Percentiles rank a stretch among this genome's conserved stretches.
Evolutionary conservation across 345 rosid species (phyloP).

Genomic region (Populus pruinosa): DNA sequence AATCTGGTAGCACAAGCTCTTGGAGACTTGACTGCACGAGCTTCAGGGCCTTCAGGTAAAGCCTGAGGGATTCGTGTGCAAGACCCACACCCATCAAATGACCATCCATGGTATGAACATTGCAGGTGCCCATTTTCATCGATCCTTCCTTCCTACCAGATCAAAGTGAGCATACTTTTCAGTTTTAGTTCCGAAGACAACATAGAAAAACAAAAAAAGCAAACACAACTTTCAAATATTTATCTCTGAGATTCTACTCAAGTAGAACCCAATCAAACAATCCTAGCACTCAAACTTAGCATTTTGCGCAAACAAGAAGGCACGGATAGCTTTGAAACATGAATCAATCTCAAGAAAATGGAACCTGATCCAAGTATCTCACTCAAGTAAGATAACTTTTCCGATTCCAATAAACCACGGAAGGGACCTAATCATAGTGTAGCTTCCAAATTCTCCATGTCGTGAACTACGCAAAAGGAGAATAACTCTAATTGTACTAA

Average conservation of each 20-base stretch:
- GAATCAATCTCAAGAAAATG: not conserved
- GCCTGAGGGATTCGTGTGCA: slow-evolving; percentile 93
- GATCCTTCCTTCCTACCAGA: slow-evolving; percentile 77
- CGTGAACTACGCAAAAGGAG: not conserved
- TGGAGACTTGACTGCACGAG: slow-evolving; percentile 74
- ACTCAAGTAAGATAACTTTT: not conserved
- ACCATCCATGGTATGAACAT: slow-evolving; percentile 99
- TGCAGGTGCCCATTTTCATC: slow-evolving; percentile 96
- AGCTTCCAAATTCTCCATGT: not conserved
- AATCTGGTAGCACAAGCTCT: slow-evolving; percentile 78
- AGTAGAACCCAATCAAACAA: not conserved
- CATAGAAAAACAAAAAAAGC: not conserved
- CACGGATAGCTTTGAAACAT: not conserved
- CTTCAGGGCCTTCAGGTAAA: slow-evolving; percentile 84
- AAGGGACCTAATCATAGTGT: not conserved
- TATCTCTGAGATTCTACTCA: not conserved
- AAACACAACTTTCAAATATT: not conserved
- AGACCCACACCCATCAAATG: slow-evolving; percentile 84
- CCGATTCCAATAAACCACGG: not conserved
- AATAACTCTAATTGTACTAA: not conserved
- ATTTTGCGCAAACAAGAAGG: not conserved
- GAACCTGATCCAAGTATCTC: not conserved
- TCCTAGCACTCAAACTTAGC: not conserved
- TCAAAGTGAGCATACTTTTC: not conserved
- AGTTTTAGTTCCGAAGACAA: not conserved